These are phyloP conservation scores for Epithemia pelagica DNA, from an alignment of 108 stramenopile genomes.

Conservation along the genomic window DNA sequence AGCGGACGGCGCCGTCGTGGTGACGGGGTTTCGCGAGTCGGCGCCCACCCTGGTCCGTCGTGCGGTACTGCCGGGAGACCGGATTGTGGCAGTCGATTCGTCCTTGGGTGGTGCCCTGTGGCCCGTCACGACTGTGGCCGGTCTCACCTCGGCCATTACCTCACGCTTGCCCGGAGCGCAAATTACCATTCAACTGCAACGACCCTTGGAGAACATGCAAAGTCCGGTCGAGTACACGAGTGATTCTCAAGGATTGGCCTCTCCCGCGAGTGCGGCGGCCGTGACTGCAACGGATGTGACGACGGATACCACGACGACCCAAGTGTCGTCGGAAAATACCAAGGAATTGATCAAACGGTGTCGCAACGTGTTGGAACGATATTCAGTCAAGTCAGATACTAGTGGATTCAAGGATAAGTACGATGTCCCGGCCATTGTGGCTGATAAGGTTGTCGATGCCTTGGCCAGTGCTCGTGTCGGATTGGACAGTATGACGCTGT, in stretches of 20 bases:
- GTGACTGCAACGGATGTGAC: not conserved
- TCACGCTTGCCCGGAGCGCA: slow-evolving; percentile 68
- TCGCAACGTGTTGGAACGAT: slow-evolving; percentile 62
- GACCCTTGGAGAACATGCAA: slow-evolving; percentile 25
- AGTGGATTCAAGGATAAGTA: slow-evolving; percentile 45
- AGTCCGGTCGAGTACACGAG: slow-evolving; percentile 19
- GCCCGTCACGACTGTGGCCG: slow-evolving; percentile 78
- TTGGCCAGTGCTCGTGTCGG: slow-evolving; percentile 57
- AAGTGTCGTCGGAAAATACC: slow-evolving; percentile 5
- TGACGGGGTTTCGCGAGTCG: slow-evolving; percentile 61
- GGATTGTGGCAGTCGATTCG: slow-evolving; percentile 69
- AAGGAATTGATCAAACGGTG: slow-evolving; percentile 48
- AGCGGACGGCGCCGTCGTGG: slow-evolving; percentile 65
- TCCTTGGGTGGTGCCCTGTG: slow-evolving; percentile 71
- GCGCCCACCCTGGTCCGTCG: slow-evolving; percentile 46
- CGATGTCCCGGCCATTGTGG: slow-evolving; percentile 49
- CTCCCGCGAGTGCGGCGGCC: too few relatives aligned
- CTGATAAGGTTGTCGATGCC: slow-evolving; percentile 77
- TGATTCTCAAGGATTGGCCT: not conserved
- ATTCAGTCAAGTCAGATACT: slow-evolving; percentile 16
- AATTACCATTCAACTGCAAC: slow-evolving; percentile 65
- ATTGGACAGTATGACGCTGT: slow-evolving; percentile 66
- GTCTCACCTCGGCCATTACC: slow-evolving; percentile 74
- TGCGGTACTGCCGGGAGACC: slow-evolving; percentile 63
- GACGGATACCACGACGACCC: slow-evolving; percentile 11